Base-by-base conservation (phyloP, 371 early-diverging fungal species). In the Dichotomocladium elegans region DNA sequence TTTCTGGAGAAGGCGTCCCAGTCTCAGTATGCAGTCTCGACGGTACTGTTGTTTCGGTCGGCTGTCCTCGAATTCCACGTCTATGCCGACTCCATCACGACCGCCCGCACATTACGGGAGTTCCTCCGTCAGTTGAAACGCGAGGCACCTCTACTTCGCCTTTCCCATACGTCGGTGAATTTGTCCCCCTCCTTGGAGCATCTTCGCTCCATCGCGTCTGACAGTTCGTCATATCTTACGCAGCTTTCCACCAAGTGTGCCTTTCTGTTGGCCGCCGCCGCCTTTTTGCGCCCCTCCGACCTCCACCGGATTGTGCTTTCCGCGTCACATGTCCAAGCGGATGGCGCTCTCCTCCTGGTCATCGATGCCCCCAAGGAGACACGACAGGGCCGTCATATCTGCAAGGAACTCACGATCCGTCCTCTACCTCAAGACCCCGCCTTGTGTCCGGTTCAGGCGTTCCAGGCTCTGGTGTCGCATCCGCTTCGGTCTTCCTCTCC, bases 301-400 rank as follows among this genome's bases (percentile, higher is more conserved):
- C 17, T 51, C 0, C 41, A 51, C 27, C 28, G 40, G 6, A 51
- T 51, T 2, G 37, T 27, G 6, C 35, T 40, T 15, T 10, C 40
- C 3, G 30, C 4, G 15, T 34, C 0, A 6, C n/a, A n/a, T 10
- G 10, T 26, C n/a, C n/a, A n/a, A n/a, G 24, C 12, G 3, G 19
- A 41, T 1, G 41, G 41, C 17, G 9, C 4, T 29, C 25, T 51
- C n/a, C 34, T 5, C 21, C 35, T 51, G 14, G 35, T 51, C 4
- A 83, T 88, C 55, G 62, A 72, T 42, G 85, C 81, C 41, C 81
- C 86, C 60, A 66, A 51, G 41, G 51, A 51, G 29, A 34, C 40
- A 3, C 27, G 51, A 7, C 4, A 25, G 0, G 28, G 41, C 11
- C 51, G 40, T 3, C 35, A 29, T 10, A 51, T 51, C 27, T 11